Conservation (phyloP, 1,284 basidiomycete genomes). For the Agroathelia rolfsii region DNA sequence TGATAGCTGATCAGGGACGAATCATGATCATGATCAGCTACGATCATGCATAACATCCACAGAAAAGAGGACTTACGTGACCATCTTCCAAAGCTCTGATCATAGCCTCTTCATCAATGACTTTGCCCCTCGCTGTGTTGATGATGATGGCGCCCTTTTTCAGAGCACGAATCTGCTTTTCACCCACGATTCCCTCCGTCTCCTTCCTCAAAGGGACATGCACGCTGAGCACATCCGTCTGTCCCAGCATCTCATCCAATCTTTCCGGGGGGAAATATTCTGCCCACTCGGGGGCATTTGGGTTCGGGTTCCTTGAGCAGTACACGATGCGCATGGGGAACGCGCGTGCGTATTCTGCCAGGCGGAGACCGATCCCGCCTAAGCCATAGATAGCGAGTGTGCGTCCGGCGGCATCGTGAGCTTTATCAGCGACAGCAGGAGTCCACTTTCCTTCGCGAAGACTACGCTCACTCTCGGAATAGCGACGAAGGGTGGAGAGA, state of each 20-base stretch:
- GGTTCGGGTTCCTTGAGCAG: constrained; percentile 55
- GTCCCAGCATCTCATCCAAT: constrained; percentile 63
- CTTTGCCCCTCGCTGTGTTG: constrained; percentile 86
- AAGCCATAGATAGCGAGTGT: constrained; percentile 83
- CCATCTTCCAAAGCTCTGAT: constrained; percentile 78
- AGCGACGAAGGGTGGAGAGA: constrained; percentile 78
- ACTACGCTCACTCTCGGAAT: constrained; percentile 61
- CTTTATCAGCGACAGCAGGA: constrained; percentile 32
- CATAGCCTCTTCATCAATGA: constrained; percentile 82
- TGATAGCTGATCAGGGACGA: constrained; percentile 44
- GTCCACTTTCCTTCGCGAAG: constrained; percentile 54
- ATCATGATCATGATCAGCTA: constrained; percentile 8
- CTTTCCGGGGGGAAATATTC: constrained; percentile 57
- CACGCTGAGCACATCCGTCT: constrained; percentile 76
- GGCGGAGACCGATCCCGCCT: constrained; percentile 76
- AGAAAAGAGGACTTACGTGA: constrained; percentile 44
- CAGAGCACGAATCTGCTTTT: constrained; percentile 70
- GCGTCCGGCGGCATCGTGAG: constrained; percentile 70
- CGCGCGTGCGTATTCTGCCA: constrained; percentile 58
- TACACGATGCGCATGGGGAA: constrained; percentile 88
- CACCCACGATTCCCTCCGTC: constrained; percentile 71
- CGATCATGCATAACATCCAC: no score
- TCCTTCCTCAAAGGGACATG: constrained; percentile 65
- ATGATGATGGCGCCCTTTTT: constrained; percentile 77
- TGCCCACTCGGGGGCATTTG: constrained; percentile 59